Percentiles rank a stretch among this genome's conserved stretches.
Conservation (phyloP, 2,329 filamentous ascomycete genomes). For the Colletotrichum cereale region DNA sequence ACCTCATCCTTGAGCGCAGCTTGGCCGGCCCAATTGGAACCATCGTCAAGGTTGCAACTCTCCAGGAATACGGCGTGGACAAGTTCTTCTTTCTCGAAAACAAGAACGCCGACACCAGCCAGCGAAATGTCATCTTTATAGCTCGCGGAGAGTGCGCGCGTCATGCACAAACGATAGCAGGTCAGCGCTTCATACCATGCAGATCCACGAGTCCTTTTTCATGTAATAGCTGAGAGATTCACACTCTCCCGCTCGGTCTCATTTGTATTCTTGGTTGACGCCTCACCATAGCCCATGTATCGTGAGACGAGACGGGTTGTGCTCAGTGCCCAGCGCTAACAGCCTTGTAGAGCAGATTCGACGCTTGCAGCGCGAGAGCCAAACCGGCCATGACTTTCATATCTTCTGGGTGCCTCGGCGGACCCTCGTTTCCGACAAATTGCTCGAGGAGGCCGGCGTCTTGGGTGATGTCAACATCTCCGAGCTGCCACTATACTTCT, state of each 20-base stretch:
- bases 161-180: conserved; percentile 87
- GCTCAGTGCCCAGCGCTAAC: conserved; percentile 55
- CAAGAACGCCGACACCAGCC: conserved; percentile 91
- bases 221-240: neutral
- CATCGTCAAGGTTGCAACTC: conserved; percentile 93
- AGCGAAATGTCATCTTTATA: conserved; percentile 95
- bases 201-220: neutral
- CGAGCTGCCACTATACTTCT: conserved; percentile 89
- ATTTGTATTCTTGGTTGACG: conserved; percentile 42
- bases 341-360: conserved; percentile 83
- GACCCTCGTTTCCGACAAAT: conserved; percentile 89
- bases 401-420: conserved; percentile 96
- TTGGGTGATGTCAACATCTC: conserved; percentile 91
- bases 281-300: conserved; percentile 42
- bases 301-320: conserved; percentile 46
- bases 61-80: conserved; percentile 97
- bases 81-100: conserved; percentile 98
- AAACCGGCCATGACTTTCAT: conserved; percentile 94
- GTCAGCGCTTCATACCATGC: conserved; percentile 65
- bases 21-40: conserved; percentile 90
- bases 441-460: conserved; percentile 93
- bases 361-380: conserved; percentile 86
- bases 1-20: conserved; percentile 91
- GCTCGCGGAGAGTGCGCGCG: conserved; percentile 89
- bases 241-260: neutral